Evolutionary conservation across 108 stramenopile genomes (phyloP), one percentile per base, ranked within the genome.

Genomic region (Phaeodactylum tricornutum): DNA sequence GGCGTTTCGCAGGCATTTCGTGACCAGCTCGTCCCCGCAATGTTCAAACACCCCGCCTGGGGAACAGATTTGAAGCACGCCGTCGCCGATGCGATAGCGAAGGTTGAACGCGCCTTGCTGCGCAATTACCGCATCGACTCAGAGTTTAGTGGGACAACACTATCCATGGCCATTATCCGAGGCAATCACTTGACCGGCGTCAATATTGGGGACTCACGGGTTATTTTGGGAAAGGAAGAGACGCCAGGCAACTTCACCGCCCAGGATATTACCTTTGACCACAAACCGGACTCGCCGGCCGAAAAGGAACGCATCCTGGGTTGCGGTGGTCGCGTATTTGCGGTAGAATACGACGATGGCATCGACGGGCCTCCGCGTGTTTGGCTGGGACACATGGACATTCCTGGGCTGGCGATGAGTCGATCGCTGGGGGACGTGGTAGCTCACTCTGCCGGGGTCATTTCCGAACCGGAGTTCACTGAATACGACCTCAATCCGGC

Each of bases 321-420:
- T 1, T 70, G 81, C 27, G 96, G 96, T 11, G 98, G 98, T 8
- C 79, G 98, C 43, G 98, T 98, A 5, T 98, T 98, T 70, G 94
- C 98, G 1, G 90, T 98, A 21, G 87, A 96, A 69, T 98, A 98
- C 57, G 95, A 96, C 42, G 98, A 98, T 59, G 98, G 98, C 29
- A 84, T 98, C 56, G 96, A 97, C 68, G 98, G 98, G 12, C 98
- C 98, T 12, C 87, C 93, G 6, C 83, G 98, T 58, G 98, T 98
- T 11, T 98, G 98, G 98, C 71, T 98, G 44, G 94, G 89, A 7
- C 81, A 98, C 68, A 94, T 94, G 90, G 96, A 98, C 74, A 91
- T 95, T 33, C 98, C 98, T 23, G 98, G 98, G 39, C 72, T 98
- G 29, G 98, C 98, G 44, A 98, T 98, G 98, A 52, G 47, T 50